phyloP scores from a whole-genome alignment of 495 filamentous ascomycete genomes.

The Gamarada debralockiae region DNA sequence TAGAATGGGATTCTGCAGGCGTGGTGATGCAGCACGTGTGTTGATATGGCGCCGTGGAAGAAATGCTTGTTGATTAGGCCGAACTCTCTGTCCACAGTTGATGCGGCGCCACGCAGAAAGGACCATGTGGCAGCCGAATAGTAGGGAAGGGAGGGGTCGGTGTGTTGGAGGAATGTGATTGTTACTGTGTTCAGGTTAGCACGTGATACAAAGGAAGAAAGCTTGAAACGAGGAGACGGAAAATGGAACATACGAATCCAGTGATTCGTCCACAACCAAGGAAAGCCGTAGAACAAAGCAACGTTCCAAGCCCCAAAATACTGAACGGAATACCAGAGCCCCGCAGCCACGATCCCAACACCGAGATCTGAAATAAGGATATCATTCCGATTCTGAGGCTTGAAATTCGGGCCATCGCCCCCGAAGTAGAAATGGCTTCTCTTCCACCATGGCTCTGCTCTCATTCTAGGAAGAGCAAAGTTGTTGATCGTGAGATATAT shows the following conservation, averaged over 20 bases:
- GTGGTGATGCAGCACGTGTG: constrained; percentile 65
- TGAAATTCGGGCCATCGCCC: constrained; percentile 47
- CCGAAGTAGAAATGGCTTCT: constrained; percentile 55
- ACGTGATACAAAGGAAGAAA: background rate
- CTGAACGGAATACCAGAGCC: constrained; percentile 35
- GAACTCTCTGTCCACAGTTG: constrained; percentile 63
- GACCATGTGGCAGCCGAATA: constrained; percentile 59
- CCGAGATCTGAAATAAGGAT: constrained; percentile 59
- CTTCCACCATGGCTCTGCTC: constrained; percentile 31
- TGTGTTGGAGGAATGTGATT: constrained; percentile 69
- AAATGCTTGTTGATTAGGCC: constrained; percentile 64
- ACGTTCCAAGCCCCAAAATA: constrained; percentile 44
- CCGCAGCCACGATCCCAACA: constrained; percentile 36
- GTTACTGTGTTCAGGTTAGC: constrained; percentile 34
- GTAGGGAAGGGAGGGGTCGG: constrained; percentile 59
- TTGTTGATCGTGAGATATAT: constrained; percentile 50
- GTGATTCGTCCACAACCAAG: constrained; percentile 57
- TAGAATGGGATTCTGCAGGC: constrained; percentile 66
- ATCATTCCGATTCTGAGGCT: constrained; percentile 45
- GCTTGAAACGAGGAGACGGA: background rate
- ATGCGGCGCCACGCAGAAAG: constrained; percentile 59
- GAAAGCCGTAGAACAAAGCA: constrained; percentile 44
- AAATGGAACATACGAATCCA: constrained; percentile 43
- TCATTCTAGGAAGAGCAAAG: constrained; percentile 43
- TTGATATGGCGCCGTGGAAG: constrained; percentile 67